Evolutionary conservation across 2,329 filamentous ascomycete species (phyloP).

Genomic region (Beauveria bassiana): DNA sequence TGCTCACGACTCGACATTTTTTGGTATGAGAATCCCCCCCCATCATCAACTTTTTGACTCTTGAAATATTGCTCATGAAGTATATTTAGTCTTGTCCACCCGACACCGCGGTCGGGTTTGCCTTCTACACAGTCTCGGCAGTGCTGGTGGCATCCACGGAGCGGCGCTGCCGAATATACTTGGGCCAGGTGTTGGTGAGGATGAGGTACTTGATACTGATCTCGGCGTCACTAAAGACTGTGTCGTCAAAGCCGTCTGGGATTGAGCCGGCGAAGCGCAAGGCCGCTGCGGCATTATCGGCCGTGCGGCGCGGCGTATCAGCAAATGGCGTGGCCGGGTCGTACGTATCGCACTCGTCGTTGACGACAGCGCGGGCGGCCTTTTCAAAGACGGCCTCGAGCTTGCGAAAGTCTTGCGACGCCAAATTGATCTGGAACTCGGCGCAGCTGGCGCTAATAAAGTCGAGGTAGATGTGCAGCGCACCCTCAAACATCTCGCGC

Average conservation of each 20-base stretch:
- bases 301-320: conserved; percentile 17
- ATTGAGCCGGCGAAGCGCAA: conserved; percentile 36
- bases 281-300: conserved; percentile 14
- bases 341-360: conserved; percentile 26
- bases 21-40: not conserved
- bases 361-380: conserved; percentile 39
- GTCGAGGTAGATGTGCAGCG: conserved; percentile 52
- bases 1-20: not conserved
- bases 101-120: not conserved
- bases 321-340: conserved; percentile 39
- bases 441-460: conserved; percentile 55
- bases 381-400: conserved; percentile 50
- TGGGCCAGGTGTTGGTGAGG: conserved; percentile 62
- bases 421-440: conserved; percentile 60
- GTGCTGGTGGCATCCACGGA: conserved; percentile 17
- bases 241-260: conserved; percentile 41
- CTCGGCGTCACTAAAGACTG: conserved; percentile 54
- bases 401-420: conserved; percentile 44
- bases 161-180: conserved; percentile 40
- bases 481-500: conserved; percentile 48
- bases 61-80: not conserved
- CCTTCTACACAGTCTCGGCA: conserved; percentile 7
- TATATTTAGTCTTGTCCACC: not conserved
- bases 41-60: not conserved
- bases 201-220: conserved; percentile 59